phyloP scores from a whole-genome alignment of 306 rosid species.

The Citrullus amarus region DNA sequence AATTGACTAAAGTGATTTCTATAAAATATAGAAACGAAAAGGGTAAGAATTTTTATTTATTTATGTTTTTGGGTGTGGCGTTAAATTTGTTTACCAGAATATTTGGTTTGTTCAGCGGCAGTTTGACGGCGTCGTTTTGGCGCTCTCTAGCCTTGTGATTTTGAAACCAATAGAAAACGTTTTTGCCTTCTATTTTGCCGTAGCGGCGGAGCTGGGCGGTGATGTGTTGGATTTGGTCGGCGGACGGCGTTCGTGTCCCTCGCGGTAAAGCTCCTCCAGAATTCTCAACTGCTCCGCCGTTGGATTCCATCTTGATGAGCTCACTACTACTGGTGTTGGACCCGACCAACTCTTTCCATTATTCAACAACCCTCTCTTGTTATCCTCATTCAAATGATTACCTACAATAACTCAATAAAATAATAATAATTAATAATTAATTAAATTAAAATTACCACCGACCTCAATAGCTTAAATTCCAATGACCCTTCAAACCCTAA shows the following conservation, averaged over 20 bases:
- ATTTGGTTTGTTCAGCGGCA: constrained; percentile 41
- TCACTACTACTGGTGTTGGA: constrained; percentile 45
- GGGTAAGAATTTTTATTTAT: too few relatives aligned
- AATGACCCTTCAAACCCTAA: neutral
- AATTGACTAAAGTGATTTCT: too few relatives aligned
- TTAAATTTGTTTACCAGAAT: constrained; percentile 17
- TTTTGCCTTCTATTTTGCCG: constrained; percentile 93
- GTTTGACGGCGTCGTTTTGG: constrained; percentile 93
- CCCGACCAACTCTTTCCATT: neutral
- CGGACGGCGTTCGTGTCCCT: constrained; percentile 89
- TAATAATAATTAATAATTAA: neutral
- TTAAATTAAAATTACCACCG: too few relatives aligned
- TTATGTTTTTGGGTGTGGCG: too few relatives aligned
- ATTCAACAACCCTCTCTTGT: constrained; percentile 29
- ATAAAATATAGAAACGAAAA: too few relatives aligned
- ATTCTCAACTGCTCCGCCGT: constrained; percentile 80
- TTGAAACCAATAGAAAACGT: constrained; percentile 95
- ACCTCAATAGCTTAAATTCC: neutral
- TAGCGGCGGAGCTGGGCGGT: constrained; percentile 70
- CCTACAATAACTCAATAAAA: constrained; percentile 1
- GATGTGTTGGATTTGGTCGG: constrained; percentile 87
- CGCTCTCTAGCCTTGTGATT: constrained; percentile 94
- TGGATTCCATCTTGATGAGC: constrained; percentile 88
- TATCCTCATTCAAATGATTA: constrained; percentile 30
- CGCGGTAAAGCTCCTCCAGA: constrained; percentile 66